Base-by-base conservation (phyloP, 2,329 filamentous ascomycete species). In the Hypoxylon rubiginosum region DNA sequence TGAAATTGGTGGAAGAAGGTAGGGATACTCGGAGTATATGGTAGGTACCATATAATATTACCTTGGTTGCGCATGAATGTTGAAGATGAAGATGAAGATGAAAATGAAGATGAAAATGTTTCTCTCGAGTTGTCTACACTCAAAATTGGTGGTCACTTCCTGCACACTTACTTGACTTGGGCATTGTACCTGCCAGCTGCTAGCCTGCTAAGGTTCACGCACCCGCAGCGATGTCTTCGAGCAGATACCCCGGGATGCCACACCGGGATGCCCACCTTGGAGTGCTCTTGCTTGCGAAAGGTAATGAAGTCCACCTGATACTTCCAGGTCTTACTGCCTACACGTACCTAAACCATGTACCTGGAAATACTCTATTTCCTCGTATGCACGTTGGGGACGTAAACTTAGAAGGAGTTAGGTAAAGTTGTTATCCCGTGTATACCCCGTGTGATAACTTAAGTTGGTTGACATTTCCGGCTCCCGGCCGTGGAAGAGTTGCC, bases 211-310 rank as follows among this genome's bases (percentile, higher is more conserved):
- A 10, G 13, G 11, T 36, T 36, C 1, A 15, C 8, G 34, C 13
- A 36, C 11, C 9, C 10, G 34, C 10, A 11, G 8, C 11, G 34
- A 13, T 36, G 34, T 10, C 11, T 11, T 36, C 28, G 6, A 30
- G 5, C 28, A 30, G 28, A 9, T 9, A 30, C 28, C 6, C 28
- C 28, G 28, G 28, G 28, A 30, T 9, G 28, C 28, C 28, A 24
- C 4, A 24, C 32, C 32, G 13, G 30, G 30, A 13, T 36, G 32
- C 10, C 32, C 32, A n/a, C 34, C 34, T 36, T 58, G 28, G 17
- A 46, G 34, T 30, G 52, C 45, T 61, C 56, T 61, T 67, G 60
- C 64, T 61, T 50, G n/a, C 49, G 30, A 43, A 24, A 15, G 34
- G 34, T n/a, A 39, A 39, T n/a, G 11, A 39, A n/a, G 39, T 7